Conservation (phyloP, 2,329 filamentous ascomycete species). For the Aspergillus eucalypticola region DNA sequence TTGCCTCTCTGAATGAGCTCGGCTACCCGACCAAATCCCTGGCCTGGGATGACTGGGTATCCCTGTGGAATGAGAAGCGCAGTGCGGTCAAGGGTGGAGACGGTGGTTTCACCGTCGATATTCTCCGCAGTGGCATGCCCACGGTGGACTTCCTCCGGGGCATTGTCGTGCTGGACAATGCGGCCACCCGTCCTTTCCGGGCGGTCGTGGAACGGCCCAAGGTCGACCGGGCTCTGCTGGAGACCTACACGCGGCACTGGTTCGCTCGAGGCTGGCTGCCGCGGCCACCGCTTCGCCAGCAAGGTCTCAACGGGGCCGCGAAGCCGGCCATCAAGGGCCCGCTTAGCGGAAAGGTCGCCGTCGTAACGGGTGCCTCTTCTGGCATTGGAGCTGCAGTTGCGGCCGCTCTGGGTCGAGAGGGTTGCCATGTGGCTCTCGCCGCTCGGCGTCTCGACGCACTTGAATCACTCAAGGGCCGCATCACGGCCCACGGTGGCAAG, state of each 20-base stretch:
- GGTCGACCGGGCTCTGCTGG: constrained; percentile 69
- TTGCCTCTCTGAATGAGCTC: constrained; percentile 63
- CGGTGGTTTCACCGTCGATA: constrained; percentile 74
- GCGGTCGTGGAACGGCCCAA: constrained; percentile 64
- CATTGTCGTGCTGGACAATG: constrained; percentile 73
- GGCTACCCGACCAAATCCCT: constrained; percentile 70
- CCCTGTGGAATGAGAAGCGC: constrained; percentile 70
- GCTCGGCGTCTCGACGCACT: constrained; percentile 70
- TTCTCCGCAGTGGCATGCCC: constrained; percentile 79
- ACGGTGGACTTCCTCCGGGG: constrained; percentile 68
- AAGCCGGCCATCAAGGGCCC: constrained; percentile 56
- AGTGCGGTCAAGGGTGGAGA: constrained; percentile 65
- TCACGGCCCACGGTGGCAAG: constrained; percentile 61
- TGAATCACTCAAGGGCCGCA: constrained; percentile 64
- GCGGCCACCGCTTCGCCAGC: constrained; percentile 57
- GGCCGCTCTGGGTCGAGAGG: constrained; percentile 66
- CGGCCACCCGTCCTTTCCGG: constrained; percentile 62
- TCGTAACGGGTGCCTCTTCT: constrained; percentile 77
- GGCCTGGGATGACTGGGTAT: constrained; percentile 72
- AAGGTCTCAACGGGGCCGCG: constrained; percentile 47
- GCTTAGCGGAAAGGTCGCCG: constrained; percentile 68
- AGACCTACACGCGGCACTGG: constrained; percentile 78
- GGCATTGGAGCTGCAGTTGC: constrained; percentile 78
- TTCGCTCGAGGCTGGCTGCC: constrained; percentile 77
- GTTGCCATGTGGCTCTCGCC: constrained; percentile 70